Evolutionary conservation across 768 basidiomycete genomes (phyloP).

Genomic region (Leccinum rimulosum): DNA sequence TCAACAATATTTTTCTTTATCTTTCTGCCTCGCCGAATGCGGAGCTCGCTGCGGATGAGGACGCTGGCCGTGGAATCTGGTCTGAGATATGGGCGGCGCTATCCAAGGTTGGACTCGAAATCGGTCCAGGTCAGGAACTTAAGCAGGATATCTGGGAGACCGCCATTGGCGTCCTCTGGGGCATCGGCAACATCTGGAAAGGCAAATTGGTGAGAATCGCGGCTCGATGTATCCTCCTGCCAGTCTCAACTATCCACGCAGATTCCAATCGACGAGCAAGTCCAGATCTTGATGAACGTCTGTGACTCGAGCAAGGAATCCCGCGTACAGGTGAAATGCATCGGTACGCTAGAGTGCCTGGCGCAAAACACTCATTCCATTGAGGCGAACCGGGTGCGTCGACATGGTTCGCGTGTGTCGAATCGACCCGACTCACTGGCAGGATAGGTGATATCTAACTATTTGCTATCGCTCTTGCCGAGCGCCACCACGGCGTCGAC

Average conservation of each 20-base stretch:
- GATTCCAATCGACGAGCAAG: constrained; percentile 60
- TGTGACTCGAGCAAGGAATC: constrained; percentile 41
- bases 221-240: background rate
- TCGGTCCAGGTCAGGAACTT: constrained; percentile 61
- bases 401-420: constrained; percentile 11
- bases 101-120: constrained; percentile 55
- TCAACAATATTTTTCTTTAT: constrained; percentile 86
- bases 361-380: constrained; percentile 66
- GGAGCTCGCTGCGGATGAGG: constrained; percentile 42
- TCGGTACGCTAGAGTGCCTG: constrained; percentile 83
- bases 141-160: constrained; percentile 76
- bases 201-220: constrained; percentile 52
- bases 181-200: constrained; percentile 75
- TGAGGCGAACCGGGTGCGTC: constrained; percentile 49
- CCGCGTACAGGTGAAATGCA: constrained; percentile 54
- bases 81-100: constrained; percentile 63
- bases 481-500: constrained; percentile 37
- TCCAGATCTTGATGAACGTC: constrained; percentile 63
- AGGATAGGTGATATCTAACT: constrained; percentile 56
- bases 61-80: constrained; percentile 59
- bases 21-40: constrained; percentile 49
- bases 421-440: background rate
- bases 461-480: constrained; percentile 64
- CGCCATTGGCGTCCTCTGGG: constrained; percentile 84
- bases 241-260: constrained; percentile 23